Evolutionary conservation across 805 yeast genomes (phyloP).

Genomic region (Yarrowia phangngaensis): DNA sequence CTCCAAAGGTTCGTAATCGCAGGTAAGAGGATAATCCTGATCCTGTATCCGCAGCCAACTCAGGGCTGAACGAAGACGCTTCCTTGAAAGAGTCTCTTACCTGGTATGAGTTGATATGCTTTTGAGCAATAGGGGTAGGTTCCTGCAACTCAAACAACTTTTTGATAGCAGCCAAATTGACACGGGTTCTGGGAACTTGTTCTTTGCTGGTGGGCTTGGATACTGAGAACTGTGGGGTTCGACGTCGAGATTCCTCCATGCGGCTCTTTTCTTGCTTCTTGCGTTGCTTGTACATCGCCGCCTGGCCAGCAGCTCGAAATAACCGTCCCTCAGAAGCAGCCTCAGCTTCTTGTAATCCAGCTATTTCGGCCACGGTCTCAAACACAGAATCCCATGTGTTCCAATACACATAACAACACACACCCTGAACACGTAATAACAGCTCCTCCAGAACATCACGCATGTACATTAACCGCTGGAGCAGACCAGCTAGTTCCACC

Average conservation of each 20-base stretch:
- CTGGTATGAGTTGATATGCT: conserved; percentile 19
- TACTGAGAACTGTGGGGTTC: conserved; percentile 3
- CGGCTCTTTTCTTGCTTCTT: conserved; percentile 31
- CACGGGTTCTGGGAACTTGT: conserved; percentile 13
- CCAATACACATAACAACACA: conserved; percentile 38
- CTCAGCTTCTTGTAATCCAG: conserved; percentile 33
- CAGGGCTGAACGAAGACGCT: conserved; percentile 8
- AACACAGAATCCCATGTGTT: conserved; percentile 39
- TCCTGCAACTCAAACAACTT: conserved; percentile 26
- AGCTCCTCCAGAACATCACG: conserved; percentile 34
- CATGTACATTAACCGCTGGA: conserved; percentile 13
- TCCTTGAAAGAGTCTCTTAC: conserved; percentile 21
- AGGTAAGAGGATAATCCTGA: conserved; percentile 11
- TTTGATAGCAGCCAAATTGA: conserved; percentile 22
- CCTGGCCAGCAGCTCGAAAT: conserved; percentile 38
- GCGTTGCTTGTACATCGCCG: conserved; percentile 36
- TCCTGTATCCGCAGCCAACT: conserved; percentile 10
- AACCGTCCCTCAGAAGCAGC: conserved; percentile 36
- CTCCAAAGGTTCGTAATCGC: conserved; percentile 13
- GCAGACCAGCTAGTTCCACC: conserved; percentile 14
- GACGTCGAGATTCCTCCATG: conserved; percentile 30
- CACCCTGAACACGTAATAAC: conserved; percentile 36
- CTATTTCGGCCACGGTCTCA: conserved; percentile 35
- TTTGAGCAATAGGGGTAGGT: conserved; percentile 20
- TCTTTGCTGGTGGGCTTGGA: conserved; percentile 6